Evolutionary conservation across 2,329 filamentous ascomycete genomes (phyloP).

Genomic region (Salinomyces thailandicus): DNA sequence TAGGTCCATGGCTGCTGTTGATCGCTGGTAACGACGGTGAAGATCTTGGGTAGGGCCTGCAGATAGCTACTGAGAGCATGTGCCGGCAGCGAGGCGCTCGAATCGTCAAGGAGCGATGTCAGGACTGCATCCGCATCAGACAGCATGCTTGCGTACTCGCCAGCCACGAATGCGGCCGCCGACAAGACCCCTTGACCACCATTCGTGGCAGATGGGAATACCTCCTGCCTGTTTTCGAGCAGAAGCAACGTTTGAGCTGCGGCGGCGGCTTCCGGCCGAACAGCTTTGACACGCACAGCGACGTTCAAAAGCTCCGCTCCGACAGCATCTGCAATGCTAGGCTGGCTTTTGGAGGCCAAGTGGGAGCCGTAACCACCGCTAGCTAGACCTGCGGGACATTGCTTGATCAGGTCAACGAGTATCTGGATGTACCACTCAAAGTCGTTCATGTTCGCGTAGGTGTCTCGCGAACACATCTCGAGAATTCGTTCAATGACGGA

Average conservation of each 20-base stretch:
- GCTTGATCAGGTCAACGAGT: slow-evolving; percentile 69
- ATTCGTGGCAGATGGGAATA: slow-evolving; percentile 42
- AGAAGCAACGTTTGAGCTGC: slow-evolving; percentile 70
- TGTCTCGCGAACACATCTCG: slow-evolving; percentile 80
- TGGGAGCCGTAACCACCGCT: slow-evolving; percentile 9
- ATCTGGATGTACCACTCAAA: slow-evolving; percentile 98
- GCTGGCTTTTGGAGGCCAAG: slow-evolving; percentile 6
- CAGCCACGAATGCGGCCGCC: slow-evolving; percentile 73
- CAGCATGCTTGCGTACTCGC: slow-evolving; percentile 73
- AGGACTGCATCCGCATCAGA: slow-evolving; percentile 61
- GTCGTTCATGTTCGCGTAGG: slow-evolving; percentile 74
- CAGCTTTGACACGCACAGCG: slow-evolving; percentile 78
- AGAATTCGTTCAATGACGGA: slow-evolving; percentile 76
- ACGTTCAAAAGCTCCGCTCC: slow-evolving; percentile 82
- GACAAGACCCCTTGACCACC: slow-evolving; percentile 55
- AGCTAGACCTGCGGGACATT: slow-evolving; percentile 43
- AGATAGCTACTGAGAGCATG: slow-evolving; percentile 67
- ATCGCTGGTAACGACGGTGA: slow-evolving; percentile 59
- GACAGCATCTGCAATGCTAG: slow-evolving; percentile 56
- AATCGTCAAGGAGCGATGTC: slow-evolving; percentile 61
- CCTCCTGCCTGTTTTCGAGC: slow-evolving; percentile 47
- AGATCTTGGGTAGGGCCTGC: slow-evolving; percentile 78
- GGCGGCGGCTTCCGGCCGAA: slow-evolving; percentile 67
- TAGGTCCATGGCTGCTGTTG: slow-evolving; percentile 58
- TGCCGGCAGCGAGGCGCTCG: slow-evolving; percentile 44